phyloP scores from a whole-genome alignment of 1,139 yeast genomes.

The Magnusiomyces magnusii region DNA sequence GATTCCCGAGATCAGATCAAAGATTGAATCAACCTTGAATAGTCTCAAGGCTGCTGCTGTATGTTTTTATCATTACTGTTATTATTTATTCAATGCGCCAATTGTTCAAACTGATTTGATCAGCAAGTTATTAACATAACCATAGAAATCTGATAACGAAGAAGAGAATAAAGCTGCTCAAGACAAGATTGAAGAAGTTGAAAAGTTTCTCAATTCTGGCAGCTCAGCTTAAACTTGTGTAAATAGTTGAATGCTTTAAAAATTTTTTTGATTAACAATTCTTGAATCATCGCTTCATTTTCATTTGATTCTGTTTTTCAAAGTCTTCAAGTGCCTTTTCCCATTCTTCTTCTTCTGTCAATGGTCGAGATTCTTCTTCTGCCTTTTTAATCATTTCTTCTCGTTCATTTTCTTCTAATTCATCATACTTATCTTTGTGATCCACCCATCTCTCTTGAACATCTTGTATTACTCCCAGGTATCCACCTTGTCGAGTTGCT shows the following conservation, averaged over 20 bases:
- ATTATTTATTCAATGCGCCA: not conserved
- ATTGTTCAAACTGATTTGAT: not conserved
- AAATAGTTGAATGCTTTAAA: too few relatives aligned
- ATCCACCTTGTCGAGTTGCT: conserved; percentile 74
- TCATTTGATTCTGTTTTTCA: conserved; percentile 39
- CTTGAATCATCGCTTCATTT: not conserved
- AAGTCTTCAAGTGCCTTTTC: conserved; percentile 56
- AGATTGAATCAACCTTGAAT: conserved; percentile 44
- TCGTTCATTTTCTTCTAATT: conserved; percentile 45
- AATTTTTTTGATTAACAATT: not conserved
- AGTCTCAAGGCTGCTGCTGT: conserved; percentile 33
- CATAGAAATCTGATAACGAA: conserved; percentile 40
- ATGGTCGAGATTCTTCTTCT: conserved; percentile 11
- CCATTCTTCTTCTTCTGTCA: conserved; percentile 66
- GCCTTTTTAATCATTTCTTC: conserved; percentile 32
- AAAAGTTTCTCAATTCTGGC: conserved; percentile 20
- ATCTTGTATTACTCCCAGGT: conserved; percentile 49
- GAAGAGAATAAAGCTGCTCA: conserved; percentile 43
- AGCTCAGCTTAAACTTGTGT: not conserved
- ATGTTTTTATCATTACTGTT: not conserved
- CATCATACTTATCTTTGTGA: conserved; percentile 67
- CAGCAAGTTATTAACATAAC: conserved; percentile 16
- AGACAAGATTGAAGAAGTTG: conserved; percentile 30
- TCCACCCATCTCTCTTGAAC: conserved; percentile 97
- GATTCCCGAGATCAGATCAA: conserved; percentile 53